phyloP scores from a whole-genome alignment of 2,329 filamentous ascomycete genomes.

The Talaromyces funiculosus region DNA sequence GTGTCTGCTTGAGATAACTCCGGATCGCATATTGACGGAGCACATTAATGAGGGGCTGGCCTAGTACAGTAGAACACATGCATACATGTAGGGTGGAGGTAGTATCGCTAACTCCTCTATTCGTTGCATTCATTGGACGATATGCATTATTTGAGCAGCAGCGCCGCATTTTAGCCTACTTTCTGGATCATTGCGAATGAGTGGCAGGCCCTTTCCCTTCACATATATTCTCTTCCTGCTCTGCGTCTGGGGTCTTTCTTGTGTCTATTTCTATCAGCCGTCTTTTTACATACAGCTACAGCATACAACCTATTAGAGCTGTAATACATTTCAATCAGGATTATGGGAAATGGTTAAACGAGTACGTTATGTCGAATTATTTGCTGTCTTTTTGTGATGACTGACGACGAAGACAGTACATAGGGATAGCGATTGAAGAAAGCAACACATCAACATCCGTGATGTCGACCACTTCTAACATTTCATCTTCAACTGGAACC shows the following conservation, averaged over 20 bases:
- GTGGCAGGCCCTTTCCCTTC: neutral
- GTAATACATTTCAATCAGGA: neutral
- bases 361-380: neutral
- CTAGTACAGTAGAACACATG: neutral
- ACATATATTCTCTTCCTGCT: neutral
- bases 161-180: neutral
- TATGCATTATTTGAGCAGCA: neutral
- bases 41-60: neutral
- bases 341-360: neutral
- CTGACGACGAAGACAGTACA: neutral
- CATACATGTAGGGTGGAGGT: neutral
- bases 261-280: neutral
- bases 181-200: neutral
- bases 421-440: neutral
- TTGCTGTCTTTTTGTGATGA: neutral
- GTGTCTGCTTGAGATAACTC: neutral
- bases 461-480: neutral
- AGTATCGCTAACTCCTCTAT: neutral
- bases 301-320: neutral
- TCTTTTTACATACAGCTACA: neutral
- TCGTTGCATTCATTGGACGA: neutral
- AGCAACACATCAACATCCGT: neutral
- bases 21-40: neutral
- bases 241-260: neutral
- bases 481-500: neutral